Evolutionary conservation across 176 grass and related monocot species (phyloP).

Genomic region (Dendrocalamus sinicus): DNA sequence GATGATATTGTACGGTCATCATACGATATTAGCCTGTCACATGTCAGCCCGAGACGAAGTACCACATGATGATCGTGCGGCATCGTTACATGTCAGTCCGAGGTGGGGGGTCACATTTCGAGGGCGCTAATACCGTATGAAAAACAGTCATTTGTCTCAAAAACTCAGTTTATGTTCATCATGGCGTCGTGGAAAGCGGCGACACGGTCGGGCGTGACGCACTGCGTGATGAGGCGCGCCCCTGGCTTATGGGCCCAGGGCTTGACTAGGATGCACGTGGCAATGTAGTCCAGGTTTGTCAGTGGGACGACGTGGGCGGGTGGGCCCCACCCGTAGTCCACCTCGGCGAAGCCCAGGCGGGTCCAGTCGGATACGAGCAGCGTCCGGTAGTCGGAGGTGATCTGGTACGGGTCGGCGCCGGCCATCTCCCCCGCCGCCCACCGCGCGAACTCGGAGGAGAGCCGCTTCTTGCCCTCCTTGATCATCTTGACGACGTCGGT

Average conservation of each 20-base stretch:
- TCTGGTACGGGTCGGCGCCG: conserved; percentile 74
- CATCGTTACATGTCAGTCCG: too few relatives aligned
- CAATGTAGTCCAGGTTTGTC: conserved; percentile 91
- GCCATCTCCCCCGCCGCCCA: conserved; percentile 62
- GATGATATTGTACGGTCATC: too few relatives aligned
- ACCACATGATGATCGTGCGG: too few relatives aligned
- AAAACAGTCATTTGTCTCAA: too few relatives aligned
- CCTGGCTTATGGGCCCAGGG: conserved; percentile 79
- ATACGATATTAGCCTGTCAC: too few relatives aligned
- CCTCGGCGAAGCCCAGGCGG: conserved; percentile 82
- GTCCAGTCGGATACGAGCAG: conserved; percentile 96
- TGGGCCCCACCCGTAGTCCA: conserved; percentile 88
- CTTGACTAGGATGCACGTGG: conserved; percentile 95
- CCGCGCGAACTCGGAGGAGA: conserved; percentile 65
- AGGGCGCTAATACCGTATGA: too few relatives aligned
- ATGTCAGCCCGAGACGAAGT: too few relatives aligned
- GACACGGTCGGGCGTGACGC: conserved; percentile 64
- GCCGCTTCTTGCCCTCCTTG: conserved; percentile 74
- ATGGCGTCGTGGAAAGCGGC: conserved; percentile 76
- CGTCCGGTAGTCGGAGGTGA: conserved; percentile 81
- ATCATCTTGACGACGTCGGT: conserved; percentile 77
- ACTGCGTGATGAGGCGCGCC: conserved; percentile 86
- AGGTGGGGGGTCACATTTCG: too few relatives aligned
- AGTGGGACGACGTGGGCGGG: conserved; percentile 84
- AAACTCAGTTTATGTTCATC: conserved; percentile 50